Conservation (phyloP, 1,284 basidiomycete species). For the Polyporus tsugae region DNA sequence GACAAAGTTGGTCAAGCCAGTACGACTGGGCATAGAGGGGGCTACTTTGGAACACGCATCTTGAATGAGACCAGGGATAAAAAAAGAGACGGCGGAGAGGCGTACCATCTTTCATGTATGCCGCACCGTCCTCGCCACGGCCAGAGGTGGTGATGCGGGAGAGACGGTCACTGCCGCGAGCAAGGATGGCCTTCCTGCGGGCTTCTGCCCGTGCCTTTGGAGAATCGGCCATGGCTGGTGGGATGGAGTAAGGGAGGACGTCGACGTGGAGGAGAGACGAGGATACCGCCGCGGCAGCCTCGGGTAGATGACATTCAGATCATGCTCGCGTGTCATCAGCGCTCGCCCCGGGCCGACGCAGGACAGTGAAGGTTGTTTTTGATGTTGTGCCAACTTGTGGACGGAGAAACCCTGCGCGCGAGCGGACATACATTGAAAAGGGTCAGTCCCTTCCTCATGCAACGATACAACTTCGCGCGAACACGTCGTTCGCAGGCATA, state of each 20-base stretch:
- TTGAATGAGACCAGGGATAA: conserved; percentile 12
- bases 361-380: conserved; percentile 95
- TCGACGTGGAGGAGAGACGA: conserved; percentile 19
- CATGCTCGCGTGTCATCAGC: conserved; percentile 22
- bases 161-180: conserved; percentile 72
- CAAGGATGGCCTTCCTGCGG: conserved; percentile 75
- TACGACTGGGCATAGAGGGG: conserved; percentile 43
- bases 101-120: conserved; percentile 65
- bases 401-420: conserved; percentile 78
- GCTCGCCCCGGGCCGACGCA: not conserved
- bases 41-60: conserved; percentile 27
- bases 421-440: conserved; percentile 84
- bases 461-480: not conserved
- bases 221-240: conserved; percentile 43
- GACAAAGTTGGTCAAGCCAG: conserved; percentile 57
- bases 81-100: conserved; percentile 12
- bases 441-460: conserved; percentile 57
- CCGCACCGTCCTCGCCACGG: conserved; percentile 71
- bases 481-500: conserved; percentile 67
- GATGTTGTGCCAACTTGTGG: conserved; percentile 94
- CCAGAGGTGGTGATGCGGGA: conserved; percentile 79
- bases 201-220: conserved; percentile 77
- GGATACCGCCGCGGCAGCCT: conserved; percentile 21
- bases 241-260: conserved; percentile 10
- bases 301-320: conserved; percentile 33